phyloP scores from a whole-genome alignment of 805 yeast species.

The Yarrowia keelungensis region DNA sequence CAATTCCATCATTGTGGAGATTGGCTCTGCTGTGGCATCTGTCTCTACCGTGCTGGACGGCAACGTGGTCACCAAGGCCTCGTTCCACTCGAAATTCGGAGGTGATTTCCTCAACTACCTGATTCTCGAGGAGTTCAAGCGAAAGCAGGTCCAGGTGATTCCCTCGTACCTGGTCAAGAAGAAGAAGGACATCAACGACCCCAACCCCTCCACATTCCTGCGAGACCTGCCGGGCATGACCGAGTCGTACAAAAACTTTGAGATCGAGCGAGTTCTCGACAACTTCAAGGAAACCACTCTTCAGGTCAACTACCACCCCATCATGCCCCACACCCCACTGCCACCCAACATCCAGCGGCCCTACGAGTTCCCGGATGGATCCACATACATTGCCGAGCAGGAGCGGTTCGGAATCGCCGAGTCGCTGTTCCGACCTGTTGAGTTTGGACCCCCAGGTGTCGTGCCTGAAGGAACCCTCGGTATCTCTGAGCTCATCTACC shows the following conservation, averaged over 20 bases:
- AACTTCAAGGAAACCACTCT: slow-evolving; percentile 59
- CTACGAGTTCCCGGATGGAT: slow-evolving; percentile 68
- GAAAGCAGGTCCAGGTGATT: slow-evolving; percentile 49
- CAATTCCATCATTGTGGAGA: slow-evolving; percentile 78
- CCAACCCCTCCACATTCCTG: slow-evolving; percentile 28
- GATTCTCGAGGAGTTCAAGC: slow-evolving; percentile 57
- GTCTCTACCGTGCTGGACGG: slow-evolving; percentile 62
- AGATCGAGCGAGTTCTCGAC: slow-evolving; percentile 53
- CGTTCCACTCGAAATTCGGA: slow-evolving; percentile 54
- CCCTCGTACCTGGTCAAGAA: slow-evolving; percentile 51
- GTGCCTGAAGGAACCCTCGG: slow-evolving; percentile 58
- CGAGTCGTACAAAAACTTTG: slow-evolving; percentile 51
- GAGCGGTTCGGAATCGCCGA: slow-evolving; percentile 67
- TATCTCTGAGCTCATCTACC: slow-evolving; percentile 55
- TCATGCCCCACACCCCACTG: slow-evolving; percentile 49
- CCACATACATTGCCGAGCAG: slow-evolving; percentile 56
- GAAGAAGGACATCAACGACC: slow-evolving; percentile 34
- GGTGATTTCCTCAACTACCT: slow-evolving; percentile 84
- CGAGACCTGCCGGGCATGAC: slow-evolving; percentile 49
- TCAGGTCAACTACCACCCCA: slow-evolving; percentile 53
- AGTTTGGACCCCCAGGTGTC: slow-evolving; percentile 56
- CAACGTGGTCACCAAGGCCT: slow-evolving; percentile 61
- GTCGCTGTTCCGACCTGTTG: slow-evolving; percentile 71
- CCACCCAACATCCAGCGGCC: slow-evolving; percentile 52
- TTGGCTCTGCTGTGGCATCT: slow-evolving; percentile 72